Evolutionary conservation across 352 stramenopile genomes (phyloP).

Genomic region (Globisporangium acanthophoron): DNA sequence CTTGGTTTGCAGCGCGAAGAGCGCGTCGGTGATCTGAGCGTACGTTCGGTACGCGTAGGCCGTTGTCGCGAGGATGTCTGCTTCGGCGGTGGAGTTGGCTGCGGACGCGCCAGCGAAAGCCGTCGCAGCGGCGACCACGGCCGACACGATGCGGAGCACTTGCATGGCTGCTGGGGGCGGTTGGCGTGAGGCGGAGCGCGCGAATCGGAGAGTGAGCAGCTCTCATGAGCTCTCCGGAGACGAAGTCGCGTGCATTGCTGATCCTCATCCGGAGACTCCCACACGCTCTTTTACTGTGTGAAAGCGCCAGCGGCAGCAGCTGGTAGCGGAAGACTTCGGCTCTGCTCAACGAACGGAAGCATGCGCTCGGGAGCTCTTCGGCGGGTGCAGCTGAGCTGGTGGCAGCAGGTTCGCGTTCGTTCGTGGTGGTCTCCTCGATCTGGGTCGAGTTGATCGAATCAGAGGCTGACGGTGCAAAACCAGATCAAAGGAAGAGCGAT

Average conservation of each 20-base stretch:
- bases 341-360: not conserved
- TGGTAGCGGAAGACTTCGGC: no score
- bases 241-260: not conserved
- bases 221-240: not conserved
- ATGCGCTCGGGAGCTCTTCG: not conserved
- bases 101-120: not conserved
- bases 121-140: not conserved
- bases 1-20: slow-evolving; percentile 44
- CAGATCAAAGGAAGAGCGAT: not conserved
- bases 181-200: not conserved
- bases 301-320: no score
- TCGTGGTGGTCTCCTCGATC: not conserved
- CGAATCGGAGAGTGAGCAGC: slow-evolving; percentile 6
- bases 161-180: slow-evolving; percentile 1
- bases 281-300: not conserved
- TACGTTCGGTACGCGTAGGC: slow-evolving; percentile 60
- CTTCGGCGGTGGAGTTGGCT: not conserved
- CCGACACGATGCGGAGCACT: slow-evolving; percentile 1
- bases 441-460: not conserved
- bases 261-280: not conserved
- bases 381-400: not conserved
- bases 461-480: not conserved
- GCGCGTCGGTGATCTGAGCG: slow-evolving; percentile 56
- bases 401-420: no score
- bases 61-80: not conserved